Conservation (phyloP, 148 eudicot species). For the Selenicereus undatus region DNA sequence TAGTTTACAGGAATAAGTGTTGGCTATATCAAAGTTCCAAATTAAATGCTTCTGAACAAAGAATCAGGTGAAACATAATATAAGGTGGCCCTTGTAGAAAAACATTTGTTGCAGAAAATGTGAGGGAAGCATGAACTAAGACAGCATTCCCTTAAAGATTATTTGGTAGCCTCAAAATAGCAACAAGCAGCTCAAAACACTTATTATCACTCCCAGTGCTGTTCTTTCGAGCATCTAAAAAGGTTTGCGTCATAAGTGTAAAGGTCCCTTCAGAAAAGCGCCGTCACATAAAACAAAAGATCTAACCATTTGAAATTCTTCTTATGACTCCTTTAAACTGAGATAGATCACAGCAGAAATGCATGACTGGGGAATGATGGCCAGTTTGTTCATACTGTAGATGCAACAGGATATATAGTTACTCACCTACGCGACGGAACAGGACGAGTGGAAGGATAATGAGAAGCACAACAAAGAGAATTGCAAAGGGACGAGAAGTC, state of each 20-base stretch:
- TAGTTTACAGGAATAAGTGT: neutral
- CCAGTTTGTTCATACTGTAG: neutral
- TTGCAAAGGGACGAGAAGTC: constrained; percentile 76
- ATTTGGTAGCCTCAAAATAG: neutral
- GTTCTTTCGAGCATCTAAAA: too few species aligned
- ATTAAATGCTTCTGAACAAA: neutral
- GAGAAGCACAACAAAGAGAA: constrained; percentile 48
- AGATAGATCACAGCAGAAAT: neutral
- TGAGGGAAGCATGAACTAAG: too few species aligned
- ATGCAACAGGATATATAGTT: neutral
- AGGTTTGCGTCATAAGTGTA: too few species aligned
- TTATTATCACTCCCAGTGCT: neutral
- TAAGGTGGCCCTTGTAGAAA: neutral
- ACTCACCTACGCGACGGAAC: constrained; percentile 78
- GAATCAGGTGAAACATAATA: neutral
- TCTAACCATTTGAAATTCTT: neutral
- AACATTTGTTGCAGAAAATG: neutral
- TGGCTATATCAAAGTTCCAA: neutral
- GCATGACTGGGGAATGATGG: neutral
- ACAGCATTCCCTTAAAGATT: neutral
- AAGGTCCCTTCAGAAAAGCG: neutral
- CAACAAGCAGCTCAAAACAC: neutral
- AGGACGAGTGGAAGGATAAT: constrained; percentile 74
- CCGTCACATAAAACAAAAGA: neutral
- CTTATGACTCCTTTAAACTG: neutral